Percentiles rank a stretch among this genome's conserved stretches.
These are phyloP conservation scores for Pseudogymnoascus sp. DNA, from an alignment of 2,329 filamentous ascomycete genomes.

Conservation along the genomic window DNA sequence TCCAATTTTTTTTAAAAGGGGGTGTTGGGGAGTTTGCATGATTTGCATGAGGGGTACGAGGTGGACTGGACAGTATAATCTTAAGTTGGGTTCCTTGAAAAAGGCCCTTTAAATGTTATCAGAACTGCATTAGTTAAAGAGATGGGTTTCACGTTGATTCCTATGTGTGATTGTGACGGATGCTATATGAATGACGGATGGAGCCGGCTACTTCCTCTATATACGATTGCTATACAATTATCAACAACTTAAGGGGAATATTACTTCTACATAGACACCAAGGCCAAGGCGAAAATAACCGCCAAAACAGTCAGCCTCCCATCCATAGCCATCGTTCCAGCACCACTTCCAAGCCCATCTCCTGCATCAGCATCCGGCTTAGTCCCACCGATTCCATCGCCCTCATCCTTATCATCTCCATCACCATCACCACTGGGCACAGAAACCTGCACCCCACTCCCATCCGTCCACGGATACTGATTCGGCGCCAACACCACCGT, in stretches of 20 bases:
- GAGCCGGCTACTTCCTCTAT: neutral
- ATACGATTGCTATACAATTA: neutral
- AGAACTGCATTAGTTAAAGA: neutral
- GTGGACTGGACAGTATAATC: neutral
- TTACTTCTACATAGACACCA: neutral
- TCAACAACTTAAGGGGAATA: neutral
- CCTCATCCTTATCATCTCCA: neutral
- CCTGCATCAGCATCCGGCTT: neutral
- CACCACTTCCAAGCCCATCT: neutral
- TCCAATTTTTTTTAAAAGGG: slow-evolving; percentile 5
- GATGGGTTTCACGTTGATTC: neutral
- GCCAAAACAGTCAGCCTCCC: neutral
- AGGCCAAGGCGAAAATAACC: neutral
- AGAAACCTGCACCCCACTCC: slow-evolving; percentile 5
- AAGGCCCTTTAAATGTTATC: neutral
- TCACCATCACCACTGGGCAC: neutral
- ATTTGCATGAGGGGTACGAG: neutral
- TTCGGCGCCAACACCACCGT: neutral
- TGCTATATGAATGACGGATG: neutral
- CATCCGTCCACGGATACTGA: slow-evolving; percentile 6
- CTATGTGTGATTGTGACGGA: neutral
- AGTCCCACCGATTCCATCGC: neutral
- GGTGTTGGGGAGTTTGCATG: neutral
- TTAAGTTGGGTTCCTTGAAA: neutral
- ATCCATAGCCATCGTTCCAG: neutral